phyloP scores from a whole-genome alignment of 768 basidiomycete species.

The Trichaptum fuscoviolaceum region DNA sequence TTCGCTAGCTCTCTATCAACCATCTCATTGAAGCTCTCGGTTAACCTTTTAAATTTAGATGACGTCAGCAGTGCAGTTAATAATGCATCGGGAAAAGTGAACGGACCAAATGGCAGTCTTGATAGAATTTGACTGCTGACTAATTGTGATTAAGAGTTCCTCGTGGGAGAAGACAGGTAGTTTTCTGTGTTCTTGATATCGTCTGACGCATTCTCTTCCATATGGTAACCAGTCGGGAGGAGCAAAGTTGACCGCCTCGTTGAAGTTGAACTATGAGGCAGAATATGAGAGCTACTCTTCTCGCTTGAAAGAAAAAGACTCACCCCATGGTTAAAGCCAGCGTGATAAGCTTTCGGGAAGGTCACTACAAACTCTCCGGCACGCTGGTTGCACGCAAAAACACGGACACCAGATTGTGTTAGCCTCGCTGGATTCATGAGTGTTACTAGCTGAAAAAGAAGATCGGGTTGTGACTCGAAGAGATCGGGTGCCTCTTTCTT shows the following conservation, averaged over 20 bases:
- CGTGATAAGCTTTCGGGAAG: conserved; percentile 96
- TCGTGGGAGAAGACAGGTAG: conserved; percentile 98
- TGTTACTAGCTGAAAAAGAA: conserved; percentile 96
- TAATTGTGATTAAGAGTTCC: conserved; percentile 95
- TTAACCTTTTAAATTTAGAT: conserved; percentile 53
- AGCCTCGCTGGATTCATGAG: conserved; percentile 93
- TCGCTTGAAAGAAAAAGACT: conserved; percentile 26
- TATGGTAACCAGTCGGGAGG: conserved; percentile 90
- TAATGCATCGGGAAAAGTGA: conserved; percentile 9
- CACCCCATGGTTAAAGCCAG: conserved; percentile 98
- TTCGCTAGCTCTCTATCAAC: conserved; percentile 71
- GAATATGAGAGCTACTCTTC: conserved; percentile 5
- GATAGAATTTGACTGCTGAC: conserved; percentile 88
- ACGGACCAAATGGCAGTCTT: conserved; percentile 88
- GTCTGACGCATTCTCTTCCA: conserved; percentile 82
- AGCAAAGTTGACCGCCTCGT: conserved; percentile 98
- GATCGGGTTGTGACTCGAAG: conserved; percentile 95
- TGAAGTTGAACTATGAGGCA: conserved; percentile 79
- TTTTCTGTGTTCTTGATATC: conserved; percentile 88
- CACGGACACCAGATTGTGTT: conserved; percentile 82
- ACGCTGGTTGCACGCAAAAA: conserved; percentile 92
- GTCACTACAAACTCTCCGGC: conserved; percentile 98
- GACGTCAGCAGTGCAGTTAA: conserved; percentile 18
- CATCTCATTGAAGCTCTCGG: conserved; percentile 84
- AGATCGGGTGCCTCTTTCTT: conserved; percentile 93